A percentile compares a stretch with the other conserved stretches of the same genome.
These are phyloP conservation scores for Plantago rigida DNA, from an alignment of 305 asterid genomes.

Conservation along the genomic window DNA sequence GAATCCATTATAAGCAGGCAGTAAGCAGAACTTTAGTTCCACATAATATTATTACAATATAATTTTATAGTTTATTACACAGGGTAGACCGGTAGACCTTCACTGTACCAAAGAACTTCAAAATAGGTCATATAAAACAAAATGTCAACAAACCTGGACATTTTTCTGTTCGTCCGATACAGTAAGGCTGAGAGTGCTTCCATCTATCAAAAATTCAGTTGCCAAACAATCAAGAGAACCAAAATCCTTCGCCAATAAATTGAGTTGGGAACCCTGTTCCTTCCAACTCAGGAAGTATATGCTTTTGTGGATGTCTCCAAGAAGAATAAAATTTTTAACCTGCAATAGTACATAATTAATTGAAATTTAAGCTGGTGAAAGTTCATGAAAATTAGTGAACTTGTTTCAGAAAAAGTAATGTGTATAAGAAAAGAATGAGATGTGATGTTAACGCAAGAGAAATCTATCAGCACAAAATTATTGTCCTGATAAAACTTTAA, in stretches of 20 bases:
- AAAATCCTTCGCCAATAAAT: conserved; percentile 83
- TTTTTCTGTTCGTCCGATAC: conserved; percentile 97
- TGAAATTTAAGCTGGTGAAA: conserved; percentile 2
- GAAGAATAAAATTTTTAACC: conserved; percentile 92
- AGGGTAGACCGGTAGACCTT: too few species aligned
- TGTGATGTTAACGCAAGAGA: too few species aligned
- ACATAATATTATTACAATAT: too few species aligned
- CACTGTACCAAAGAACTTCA: conserved; percentile 3
- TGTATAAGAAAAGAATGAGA: too few species aligned
- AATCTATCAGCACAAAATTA: too few species aligned
- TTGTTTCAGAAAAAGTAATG: too few species aligned
- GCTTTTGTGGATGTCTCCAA: conserved; percentile 94
- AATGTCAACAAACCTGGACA: conserved; percentile 61
- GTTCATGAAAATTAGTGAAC: too few species aligned
- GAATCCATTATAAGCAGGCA: too few species aligned
- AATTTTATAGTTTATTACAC: too few species aligned
- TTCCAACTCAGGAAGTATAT: conserved; percentile 95
- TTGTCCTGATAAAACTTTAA: too few species aligned
- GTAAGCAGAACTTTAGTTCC: too few species aligned
- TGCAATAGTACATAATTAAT: conserved; percentile 30
- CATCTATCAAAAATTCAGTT: conserved; percentile 90
- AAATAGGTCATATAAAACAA: background rate
- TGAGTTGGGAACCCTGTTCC: conserved; percentile 89
- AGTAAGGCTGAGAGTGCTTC: conserved; percentile 85
- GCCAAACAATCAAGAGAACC: conserved; percentile 93